Base-by-base conservation (phyloP, 208 protist species). In the Tritrichomonas musculus region DNA sequence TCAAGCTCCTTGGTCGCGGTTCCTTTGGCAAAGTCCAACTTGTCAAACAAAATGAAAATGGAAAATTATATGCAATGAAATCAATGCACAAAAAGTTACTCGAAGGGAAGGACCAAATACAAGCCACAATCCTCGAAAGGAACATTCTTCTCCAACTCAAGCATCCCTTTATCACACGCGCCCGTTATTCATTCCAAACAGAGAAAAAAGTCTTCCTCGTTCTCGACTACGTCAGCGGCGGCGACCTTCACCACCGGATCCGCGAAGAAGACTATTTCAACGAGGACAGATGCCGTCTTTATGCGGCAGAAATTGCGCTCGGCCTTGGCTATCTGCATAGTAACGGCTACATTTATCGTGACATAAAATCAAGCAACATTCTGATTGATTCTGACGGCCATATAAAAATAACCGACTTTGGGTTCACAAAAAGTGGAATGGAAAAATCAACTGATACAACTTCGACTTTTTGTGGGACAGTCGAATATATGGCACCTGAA, bases 351-450 rank as follows among this genome's bases (percentile, higher is more conserved):
- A 82, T 96, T 41, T 96, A 96, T 53, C 92, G 96, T n/a, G 96
- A 96, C 93, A 66, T 97, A 0, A 96, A 96, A 93, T 95, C 95
- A 0, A 95, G 96, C 84, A 97, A 88, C 36, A 88, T 88, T 39
- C 47, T 88, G 20, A 66, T 97, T 8, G 93, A 94, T 80, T 33
- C 39, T 20, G 44, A 97, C 14, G 97, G 97, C 1, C 96, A 98
- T 93, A 95, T 98, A 47, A 97, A 97, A 60, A 94, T 98, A 0
- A 97, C 96, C 11, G 97, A 98, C 95, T 98, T 98, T 95, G 97
- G 97, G 36, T 92, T 97, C 11, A 47, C n/a, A 1, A 88, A 88
- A 30, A 53, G 5, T 2, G 27, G 13, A 39, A 50, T 60, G 33
- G 75, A 9, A 53, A 60, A 9, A 53, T 65, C 44, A 50, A 30